Percentiles rank a stretch among this genome's conserved stretches.
Evolutionary conservation across 2,329 filamentous ascomycete species (phyloP).

Genomic region (Colletotrichum falcatum): DNA sequence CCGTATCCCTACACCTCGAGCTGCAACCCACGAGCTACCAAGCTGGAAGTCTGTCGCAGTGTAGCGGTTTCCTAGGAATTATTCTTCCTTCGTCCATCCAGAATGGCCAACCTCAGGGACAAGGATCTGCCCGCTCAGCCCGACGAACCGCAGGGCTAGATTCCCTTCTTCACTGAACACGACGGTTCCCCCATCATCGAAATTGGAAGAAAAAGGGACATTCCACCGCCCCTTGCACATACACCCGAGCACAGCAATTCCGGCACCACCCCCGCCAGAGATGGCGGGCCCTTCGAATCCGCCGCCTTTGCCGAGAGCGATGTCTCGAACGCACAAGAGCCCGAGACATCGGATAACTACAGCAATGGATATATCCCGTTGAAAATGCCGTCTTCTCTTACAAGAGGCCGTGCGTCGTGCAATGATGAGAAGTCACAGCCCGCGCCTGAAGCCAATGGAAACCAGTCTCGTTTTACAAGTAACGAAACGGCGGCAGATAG

Average conservation of each 20-base stretch:
- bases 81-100: not conserved
- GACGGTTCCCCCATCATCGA: slow-evolving; percentile 24
- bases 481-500: not conserved
- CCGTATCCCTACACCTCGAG: not conserved
- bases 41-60: not conserved
- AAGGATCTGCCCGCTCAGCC: not conserved
- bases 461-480: not conserved
- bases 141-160: slow-evolving; percentile 18
- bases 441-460: not conserved
- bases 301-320: not conserved
- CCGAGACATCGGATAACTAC: not conserved
- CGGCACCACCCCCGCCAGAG: not conserved
- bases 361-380: not conserved
- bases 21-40: not conserved
- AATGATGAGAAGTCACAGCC: not conserved
- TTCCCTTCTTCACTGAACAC: slow-evolving; percentile 34
- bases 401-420: not conserved
- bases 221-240: not conserved
- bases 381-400: not conserved
- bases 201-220: not conserved
- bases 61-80: not conserved
- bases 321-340: not conserved
- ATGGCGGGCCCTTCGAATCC: not conserved
- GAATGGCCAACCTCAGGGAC: slow-evolving; percentile 14
- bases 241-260: not conserved